These are phyloP conservation scores for Rosa chinensis DNA, from an alignment of 306 rosid species.

Conservation along the genomic window DNA sequence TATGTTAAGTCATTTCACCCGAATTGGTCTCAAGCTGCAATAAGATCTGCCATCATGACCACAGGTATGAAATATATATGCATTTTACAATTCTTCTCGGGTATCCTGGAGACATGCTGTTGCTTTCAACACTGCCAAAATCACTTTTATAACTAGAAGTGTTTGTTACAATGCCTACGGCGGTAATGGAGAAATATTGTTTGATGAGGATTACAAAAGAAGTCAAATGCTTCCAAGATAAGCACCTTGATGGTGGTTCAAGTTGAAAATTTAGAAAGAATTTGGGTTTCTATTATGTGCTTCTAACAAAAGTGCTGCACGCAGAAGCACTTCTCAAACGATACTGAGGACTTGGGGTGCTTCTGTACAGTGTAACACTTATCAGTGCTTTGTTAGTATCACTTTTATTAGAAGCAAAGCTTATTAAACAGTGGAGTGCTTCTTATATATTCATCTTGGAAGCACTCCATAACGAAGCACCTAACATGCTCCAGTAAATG, in stretches of 20 bases:
- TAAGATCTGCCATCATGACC: slow-evolving; percentile 73
- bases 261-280: not conserved
- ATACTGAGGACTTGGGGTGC: not conserved
- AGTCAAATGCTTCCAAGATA: not conserved
- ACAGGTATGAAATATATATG: slow-evolving; percentile 45
- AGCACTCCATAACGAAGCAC: not conserved
- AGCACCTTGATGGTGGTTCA: not conserved
- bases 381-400: not conserved
- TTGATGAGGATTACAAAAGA: not conserved
- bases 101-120: not conserved
- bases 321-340: not conserved
- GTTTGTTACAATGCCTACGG: not conserved
- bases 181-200: not conserved
- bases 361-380: not conserved
- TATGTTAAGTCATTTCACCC: slow-evolving; percentile 91
- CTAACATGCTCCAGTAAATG: not conserved
- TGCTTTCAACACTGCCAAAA: not conserved
- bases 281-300: not conserved
- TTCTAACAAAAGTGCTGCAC: not conserved
- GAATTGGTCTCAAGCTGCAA: slow-evolving; percentile 75
- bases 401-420: not conserved
- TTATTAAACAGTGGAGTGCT: not conserved
- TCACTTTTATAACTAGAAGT: not conserved
- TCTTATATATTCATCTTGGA: not conserved
- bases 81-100: not conserved